Evolutionary conservation across 2,329 filamentous ascomycete genomes (phyloP).

Genomic region (Monilinia polystroma): DNA sequence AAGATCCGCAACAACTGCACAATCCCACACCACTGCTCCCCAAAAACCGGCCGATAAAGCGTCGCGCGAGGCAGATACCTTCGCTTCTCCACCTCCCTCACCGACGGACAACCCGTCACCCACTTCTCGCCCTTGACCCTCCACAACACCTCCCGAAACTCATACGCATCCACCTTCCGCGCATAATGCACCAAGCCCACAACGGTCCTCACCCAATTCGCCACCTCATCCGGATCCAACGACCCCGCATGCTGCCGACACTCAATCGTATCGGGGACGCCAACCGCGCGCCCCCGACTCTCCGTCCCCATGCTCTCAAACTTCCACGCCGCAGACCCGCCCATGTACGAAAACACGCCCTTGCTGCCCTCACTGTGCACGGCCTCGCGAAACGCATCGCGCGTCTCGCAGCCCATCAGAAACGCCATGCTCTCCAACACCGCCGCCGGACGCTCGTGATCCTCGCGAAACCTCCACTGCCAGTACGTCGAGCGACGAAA

Average conservation of each 20-base stretch:
- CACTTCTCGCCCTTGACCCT: conserved; percentile 22
- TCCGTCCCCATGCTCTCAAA: not conserved
- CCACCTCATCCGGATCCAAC: conserved; percentile 26
- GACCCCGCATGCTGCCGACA: conserved; percentile 35
- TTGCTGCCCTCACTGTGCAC: not conserved
- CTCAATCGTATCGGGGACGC: conserved; percentile 30
- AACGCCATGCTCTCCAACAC: not conserved
- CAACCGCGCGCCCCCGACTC: accelerated
- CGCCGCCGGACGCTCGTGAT: not conserved
- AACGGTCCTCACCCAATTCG: conserved; percentile 29
- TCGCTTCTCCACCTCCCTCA: conserved; percentile 19
- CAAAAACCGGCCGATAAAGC: conserved; percentile 25
- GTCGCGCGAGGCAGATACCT: not conserved
- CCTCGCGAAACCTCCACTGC: not conserved
- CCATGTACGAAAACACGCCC: not conserved
- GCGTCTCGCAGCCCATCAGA: not conserved
- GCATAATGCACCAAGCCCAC: conserved; percentile 27
- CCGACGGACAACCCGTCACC: conserved; percentile 13
- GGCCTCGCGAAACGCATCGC: not conserved
- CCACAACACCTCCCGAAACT: conserved; percentile 2
- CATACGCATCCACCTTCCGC: not conserved
- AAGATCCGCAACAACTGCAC: conserved; percentile 25
- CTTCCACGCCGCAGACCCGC: not conserved
- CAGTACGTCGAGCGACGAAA: not conserved
- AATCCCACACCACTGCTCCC: conserved; percentile 25